These are phyloP conservation scores for Penicillium coffeae DNA, from an alignment of 495 filamentous ascomycete species.

Conservation along the genomic window DNA sequence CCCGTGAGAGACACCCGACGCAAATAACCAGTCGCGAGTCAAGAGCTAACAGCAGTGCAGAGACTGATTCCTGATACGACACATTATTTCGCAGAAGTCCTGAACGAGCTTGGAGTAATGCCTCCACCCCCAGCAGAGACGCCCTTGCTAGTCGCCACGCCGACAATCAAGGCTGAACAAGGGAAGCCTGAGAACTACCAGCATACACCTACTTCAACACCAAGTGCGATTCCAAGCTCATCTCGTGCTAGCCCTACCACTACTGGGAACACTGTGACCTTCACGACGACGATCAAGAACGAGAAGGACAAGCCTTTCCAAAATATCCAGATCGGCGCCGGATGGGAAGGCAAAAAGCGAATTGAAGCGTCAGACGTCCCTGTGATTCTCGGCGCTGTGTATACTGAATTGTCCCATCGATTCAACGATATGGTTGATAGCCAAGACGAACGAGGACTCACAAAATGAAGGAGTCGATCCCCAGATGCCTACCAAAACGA, in stretches of 20 bases:
- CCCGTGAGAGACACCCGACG: constrained; percentile 7
- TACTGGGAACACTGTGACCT: neutral
- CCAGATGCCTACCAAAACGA: too few relatives aligned
- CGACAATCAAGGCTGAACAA: constrained; percentile 2
- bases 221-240: neutral
- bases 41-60: constrained; percentile 13
- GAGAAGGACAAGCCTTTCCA: constrained; percentile 9
- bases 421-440: constrained; percentile 26
- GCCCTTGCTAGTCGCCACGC: neutral
- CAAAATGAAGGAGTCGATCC: neutral
- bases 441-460: constrained; percentile 27
- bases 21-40: neutral
- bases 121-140: neutral
- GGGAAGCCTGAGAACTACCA: constrained; percentile 1
- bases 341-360: constrained; percentile 10
- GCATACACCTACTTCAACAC: constrained; percentile 1
- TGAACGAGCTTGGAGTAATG: constrained; percentile 21
- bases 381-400: constrained; percentile 20
- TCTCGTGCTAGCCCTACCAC: constrained; percentile 4
- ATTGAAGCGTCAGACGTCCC: constrained; percentile 18
- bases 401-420: constrained; percentile 14
- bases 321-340: constrained; percentile 19
- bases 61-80: constrained; percentile 31
- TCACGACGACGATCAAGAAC: constrained; percentile 13
- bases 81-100: constrained; percentile 18